Evolutionary conservation across 1,284 basidiomycete genomes (phyloP).

Genomic region (Cystobasidium slooffiae): DNA sequence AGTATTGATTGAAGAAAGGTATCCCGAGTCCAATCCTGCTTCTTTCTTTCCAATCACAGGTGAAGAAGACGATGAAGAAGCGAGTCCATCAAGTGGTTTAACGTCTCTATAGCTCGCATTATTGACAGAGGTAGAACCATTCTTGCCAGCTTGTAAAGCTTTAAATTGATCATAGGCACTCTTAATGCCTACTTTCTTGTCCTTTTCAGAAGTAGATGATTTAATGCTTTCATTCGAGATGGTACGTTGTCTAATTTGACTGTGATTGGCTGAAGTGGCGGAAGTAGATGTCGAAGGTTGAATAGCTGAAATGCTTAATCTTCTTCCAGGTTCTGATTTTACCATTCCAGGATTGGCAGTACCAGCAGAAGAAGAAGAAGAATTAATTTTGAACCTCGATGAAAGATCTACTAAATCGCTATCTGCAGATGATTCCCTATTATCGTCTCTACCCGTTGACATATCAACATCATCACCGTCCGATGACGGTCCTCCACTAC

Average conservation of each 20-base stretch:
- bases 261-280: too few species aligned
- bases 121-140: neutral
- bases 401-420: conserved; percentile 13
- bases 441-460: neutral
- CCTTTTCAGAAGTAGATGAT: neutral
- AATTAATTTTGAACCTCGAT: too few species aligned
- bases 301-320: neutral
- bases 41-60: neutral
- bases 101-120: neutral
- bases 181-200: neutral
- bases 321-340: too few species aligned
- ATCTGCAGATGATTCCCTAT: neutral
- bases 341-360: too few species aligned
- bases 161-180: neutral
- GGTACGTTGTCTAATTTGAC: neutral
- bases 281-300: too few species aligned
- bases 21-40: conserved; percentile 11
- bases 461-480: neutral
- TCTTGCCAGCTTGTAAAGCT: neutral
- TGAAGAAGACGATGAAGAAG: conserved; percentile 18
- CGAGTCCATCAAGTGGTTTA: neutral
- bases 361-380: too few species aligned
- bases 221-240: neutral
- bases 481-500: neutral
- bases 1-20: conserved; percentile 7